A percentile compares a stretch with the other conserved stretches of the same genome.
phyloP scores from a whole-genome alignment of 495 filamentous ascomycete genomes.

The Hypoxylon trugodes region DNA sequence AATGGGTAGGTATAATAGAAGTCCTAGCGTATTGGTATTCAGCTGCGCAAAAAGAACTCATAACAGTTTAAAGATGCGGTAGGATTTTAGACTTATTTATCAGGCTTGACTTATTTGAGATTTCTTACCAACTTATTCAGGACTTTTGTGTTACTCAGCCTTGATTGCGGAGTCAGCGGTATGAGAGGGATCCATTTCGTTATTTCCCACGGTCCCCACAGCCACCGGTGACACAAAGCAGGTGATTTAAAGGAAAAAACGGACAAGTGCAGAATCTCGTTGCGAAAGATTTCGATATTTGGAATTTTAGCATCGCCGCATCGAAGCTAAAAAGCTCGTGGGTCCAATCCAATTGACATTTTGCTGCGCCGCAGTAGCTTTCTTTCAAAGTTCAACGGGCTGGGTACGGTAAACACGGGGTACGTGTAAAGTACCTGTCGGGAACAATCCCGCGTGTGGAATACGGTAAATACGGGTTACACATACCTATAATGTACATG shows the following conservation, averaged over 20 bases:
- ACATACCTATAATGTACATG: no score
- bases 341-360: constrained; percentile 6
- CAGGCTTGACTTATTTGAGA: background rate
- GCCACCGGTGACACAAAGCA: constrained; percentile 12
- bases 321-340: background rate
- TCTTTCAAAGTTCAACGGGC: background rate
- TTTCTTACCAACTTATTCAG: background rate
- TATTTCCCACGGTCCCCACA: constrained; percentile 27
- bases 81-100: constrained; percentile 14
- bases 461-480: no score
- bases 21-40: no score
- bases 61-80: constrained; percentile 12
- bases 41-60: no score
- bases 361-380: constrained; percentile 3
- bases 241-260: constrained; percentile 3
- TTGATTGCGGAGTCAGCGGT: constrained; percentile 45
- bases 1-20: no score
- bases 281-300: constrained; percentile 18
- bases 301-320: no score
- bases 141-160: constrained; percentile 29
- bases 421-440: no score
- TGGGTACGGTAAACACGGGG: no score
- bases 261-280: background rate
- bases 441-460: no score
- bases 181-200: background rate